Percentiles rank a stretch among this genome's conserved stretches.
These are phyloP conservation scores for Artemisia tridentata DNA, from an alignment of 129 eudicot genomes.

Conservation along the genomic window DNA sequence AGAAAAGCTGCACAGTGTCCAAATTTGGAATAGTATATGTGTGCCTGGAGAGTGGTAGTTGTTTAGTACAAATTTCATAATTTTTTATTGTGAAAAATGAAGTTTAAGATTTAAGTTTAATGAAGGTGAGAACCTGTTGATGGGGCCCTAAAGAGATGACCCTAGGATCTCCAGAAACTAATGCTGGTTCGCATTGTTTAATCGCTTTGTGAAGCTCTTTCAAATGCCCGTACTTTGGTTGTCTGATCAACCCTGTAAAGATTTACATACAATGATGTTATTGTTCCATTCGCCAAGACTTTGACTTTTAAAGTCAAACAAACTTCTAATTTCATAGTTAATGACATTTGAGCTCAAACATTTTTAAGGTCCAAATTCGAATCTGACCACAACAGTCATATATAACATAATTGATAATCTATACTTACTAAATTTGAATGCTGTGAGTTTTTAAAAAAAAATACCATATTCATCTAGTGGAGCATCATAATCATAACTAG, in stretches of 20 bases:
- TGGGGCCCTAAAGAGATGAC: slow-evolving; percentile 63
- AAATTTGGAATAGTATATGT: slow-evolving; percentile 53
- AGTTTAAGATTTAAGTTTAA: slow-evolving; percentile 6
- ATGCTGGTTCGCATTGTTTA: slow-evolving; percentile 76
- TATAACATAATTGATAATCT: too few relatives aligned
- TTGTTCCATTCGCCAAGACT: not conserved
- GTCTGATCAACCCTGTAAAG: slow-evolving; percentile 70
- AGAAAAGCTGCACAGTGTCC: slow-evolving; percentile 98
- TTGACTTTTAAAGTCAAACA: slow-evolving; percentile 15
- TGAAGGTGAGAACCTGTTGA: slow-evolving; percentile 66
- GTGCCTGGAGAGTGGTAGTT: slow-evolving; percentile 58
- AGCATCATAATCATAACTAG: slow-evolving; percentile 98
- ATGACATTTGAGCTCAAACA: not conserved
- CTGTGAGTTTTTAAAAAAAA: not conserved
- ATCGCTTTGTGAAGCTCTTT: slow-evolving; percentile 80
- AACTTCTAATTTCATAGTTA: not conserved
- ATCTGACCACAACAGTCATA: too few relatives aligned
- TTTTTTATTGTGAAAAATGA: not conserved
- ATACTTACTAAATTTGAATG: too few relatives aligned
- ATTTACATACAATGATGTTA: slow-evolving; percentile 5
- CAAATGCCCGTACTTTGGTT: slow-evolving; percentile 88
- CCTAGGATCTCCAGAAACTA: slow-evolving; percentile 66
- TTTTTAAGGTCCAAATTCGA: not conserved
- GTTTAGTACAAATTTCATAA: slow-evolving; percentile 12
- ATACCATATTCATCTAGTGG: slow-evolving; percentile 97